Base-by-base conservation (phyloP, 148 eudicot species). In the Vaccinium corymbosum region DNA sequence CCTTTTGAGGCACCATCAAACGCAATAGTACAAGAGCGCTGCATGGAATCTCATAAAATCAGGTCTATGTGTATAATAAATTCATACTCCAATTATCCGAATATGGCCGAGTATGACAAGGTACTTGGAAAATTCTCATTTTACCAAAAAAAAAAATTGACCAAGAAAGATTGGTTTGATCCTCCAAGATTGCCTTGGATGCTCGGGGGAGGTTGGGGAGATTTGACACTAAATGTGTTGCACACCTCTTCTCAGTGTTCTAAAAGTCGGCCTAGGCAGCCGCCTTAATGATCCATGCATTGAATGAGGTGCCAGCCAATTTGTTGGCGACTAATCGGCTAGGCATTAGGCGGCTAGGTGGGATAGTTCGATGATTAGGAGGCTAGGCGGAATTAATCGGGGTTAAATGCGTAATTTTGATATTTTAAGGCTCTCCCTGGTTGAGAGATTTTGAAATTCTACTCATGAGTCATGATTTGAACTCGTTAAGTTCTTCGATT, bases 1-100 rank as follows among this genome's bases (percentile, higher is more conserved):
- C 98, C 98, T 89, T 94, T 96, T 80, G 98, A 94, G 73, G 98
- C 98, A 85, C 98, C 98, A 89, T 96, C 98, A 89, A 96, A 96
- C 86, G 93, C 97, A 79, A 94, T 81, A 81, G 89, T 89, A 87
- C 98, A 96, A n/a, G 91, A 88, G 50, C 82, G 85, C 93, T 94
- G 90, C 85, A 80, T 8, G 62, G 83, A 62, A 90, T 82, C 13
- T 82, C 76, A 83, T 80, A 78, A 81, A 64, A 84, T 52, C 10
- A 80, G 49, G 72, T 50, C 55, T 35, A 22, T 20, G 32, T 73
- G 72, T 46, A 76, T 22, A 62, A 73, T 6, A 53, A 82, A 68
- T 82, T 19, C 68, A 49, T 7, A 4, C 13, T 35, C 38, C 38
- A 82, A 72, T 51, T 75, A 55, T 53, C 53, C 29, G 50, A 81